Evolutionary conservation across 257 asterid species (phyloP).

Genomic region (Solanum etuberosum): DNA sequence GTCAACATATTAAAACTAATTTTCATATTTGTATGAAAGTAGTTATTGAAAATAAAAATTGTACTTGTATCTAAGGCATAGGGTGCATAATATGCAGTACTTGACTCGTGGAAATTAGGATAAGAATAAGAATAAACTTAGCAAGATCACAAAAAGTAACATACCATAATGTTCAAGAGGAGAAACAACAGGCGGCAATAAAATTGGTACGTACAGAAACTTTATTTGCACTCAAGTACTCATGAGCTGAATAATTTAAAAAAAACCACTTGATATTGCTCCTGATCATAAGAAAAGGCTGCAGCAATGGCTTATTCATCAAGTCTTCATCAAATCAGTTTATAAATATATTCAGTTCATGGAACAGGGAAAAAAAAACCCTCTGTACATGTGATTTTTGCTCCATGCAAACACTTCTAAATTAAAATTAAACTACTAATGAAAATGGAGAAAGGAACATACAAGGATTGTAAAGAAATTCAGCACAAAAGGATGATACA

Average conservation of each 20-base stretch:
- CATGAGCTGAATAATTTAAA: too few species aligned
- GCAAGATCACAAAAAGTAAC: slow-evolving; percentile 16
- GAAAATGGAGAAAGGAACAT: background rate
- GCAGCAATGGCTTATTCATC: too few species aligned
- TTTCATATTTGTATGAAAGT: too few species aligned
- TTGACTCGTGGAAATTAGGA: background rate
- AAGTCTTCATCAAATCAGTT: too few species aligned
- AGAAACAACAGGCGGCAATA: slow-evolving; percentile 70
- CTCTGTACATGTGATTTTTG: too few species aligned
- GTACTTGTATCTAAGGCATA: too few species aligned
- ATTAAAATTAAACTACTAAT: background rate
- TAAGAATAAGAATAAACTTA: background rate
- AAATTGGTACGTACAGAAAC: slow-evolving; percentile 43
- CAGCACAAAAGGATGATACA: background rate
- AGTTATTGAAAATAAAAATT: too few species aligned
- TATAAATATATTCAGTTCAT: too few species aligned
- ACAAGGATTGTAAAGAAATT: background rate
- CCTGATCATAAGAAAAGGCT: too few species aligned
- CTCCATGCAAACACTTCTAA: background rate
- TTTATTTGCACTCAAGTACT: slow-evolving; percentile 42
- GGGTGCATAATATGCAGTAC: background rate
- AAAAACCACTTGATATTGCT: too few species aligned
- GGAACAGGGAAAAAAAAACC: too few species aligned
- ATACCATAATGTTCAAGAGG: slow-evolving; percentile 23
- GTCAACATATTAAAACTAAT: too few species aligned